Evolutionary conservation across 352 stramenopile genomes (phyloP).

Genomic region (Thraustochytrium sp.): DNA sequence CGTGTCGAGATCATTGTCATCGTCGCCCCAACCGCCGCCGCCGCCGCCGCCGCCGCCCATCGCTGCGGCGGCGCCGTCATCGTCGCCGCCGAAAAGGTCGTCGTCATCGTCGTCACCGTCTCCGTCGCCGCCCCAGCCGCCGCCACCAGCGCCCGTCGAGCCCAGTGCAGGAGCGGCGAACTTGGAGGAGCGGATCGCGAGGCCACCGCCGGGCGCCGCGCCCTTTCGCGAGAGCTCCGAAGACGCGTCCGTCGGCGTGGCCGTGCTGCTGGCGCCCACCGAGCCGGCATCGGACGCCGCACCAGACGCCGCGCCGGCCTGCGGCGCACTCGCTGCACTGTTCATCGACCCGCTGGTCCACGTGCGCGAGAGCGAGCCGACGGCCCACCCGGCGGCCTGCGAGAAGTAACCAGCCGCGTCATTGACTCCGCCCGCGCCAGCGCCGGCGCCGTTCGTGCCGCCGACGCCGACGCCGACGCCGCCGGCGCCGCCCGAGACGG

Average conservation of each 20-base stretch:
- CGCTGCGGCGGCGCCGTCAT: neutral
- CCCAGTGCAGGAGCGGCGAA: neutral
- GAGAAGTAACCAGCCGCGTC: neutral
- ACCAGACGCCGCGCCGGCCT: neutral
- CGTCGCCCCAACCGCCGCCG: slow-evolving; percentile 40
- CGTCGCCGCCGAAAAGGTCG: neutral
- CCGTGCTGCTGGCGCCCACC: neutral
- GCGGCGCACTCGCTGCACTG: neutral
- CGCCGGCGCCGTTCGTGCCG: neutral
- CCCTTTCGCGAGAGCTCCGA: neutral
- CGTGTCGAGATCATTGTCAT: slow-evolving; percentile 14
- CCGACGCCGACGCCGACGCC: neutral
- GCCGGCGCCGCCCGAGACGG: neutral
- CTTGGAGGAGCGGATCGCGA: neutral
- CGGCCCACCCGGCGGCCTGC: slow-evolving; percentile 12
- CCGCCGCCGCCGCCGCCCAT: neutral
- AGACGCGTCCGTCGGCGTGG: neutral
- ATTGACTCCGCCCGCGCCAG: neutral
- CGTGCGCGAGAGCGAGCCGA: neutral
- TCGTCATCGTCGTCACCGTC: neutral
- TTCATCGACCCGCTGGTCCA: neutral
- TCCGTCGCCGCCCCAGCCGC: neutral
- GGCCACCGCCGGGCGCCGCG: neutral
- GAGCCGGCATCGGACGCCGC: neutral
- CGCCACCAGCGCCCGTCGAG: neutral